Evolutionary conservation across 441 rosid genomes (phyloP), one percentile per base, ranked within the genome.

Genomic region (Euphorbia celastroides): DNA sequence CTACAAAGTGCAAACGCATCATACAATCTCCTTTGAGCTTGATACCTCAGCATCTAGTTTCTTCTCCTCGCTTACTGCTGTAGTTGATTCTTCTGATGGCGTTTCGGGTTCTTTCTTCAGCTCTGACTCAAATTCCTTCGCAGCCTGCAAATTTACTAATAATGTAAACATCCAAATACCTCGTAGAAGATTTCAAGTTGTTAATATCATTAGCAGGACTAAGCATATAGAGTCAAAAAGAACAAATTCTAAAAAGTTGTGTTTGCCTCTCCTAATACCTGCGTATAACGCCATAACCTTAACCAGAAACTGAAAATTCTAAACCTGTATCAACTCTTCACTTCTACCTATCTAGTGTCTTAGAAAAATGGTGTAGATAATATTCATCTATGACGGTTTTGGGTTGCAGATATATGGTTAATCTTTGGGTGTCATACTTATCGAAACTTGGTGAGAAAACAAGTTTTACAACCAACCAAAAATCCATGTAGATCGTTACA

Each of bases 51-150:
- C 70, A 20, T 80, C 92, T 27, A 80, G 82, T 70, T 86, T 81
- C 74, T 72, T 78, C 68, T 80, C 87, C 62, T 81, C 84, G 31
- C 73, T 77, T 57, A 74, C 75, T 66, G 82, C 75, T 64, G 78
- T 70, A 0, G 91, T 78, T 60, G 70, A 75, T 73, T 80, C 82
- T 32, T 36, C 72, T 5, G 83, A 9, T 22, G 2, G 27, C 38
- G 96, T 75, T 44, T 86, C 88, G 0, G 93, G 92, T 57, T 86
- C 93, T 64, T 82, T 91, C 61, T 91, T 93, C 28, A 93, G 89
- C 87, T 93, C 99, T 2, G 92, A 78, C 77, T 93, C 99, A 0
- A 93, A 91, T 72, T 93, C 97, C 70, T 90, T 93, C 30, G 97
- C 97, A 69, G 99, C 99, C 98, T 93, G 81, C 80, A 72, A 48